phyloP scores from a whole-genome alignment of 306 rosid genomes.

The Casuarina glauca region DNA sequence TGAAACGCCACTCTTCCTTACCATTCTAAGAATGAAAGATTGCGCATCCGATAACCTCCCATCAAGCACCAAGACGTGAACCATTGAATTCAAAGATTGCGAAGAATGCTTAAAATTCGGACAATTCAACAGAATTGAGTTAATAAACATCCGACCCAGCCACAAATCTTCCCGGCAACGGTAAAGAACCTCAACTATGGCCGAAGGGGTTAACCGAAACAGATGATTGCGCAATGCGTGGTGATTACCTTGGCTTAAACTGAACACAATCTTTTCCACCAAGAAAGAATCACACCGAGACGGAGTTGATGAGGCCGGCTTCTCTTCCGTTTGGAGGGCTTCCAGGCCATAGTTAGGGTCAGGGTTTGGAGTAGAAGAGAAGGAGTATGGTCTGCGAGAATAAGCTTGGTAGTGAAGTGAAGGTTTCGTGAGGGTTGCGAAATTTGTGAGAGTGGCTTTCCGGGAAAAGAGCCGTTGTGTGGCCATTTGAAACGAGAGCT shows the following conservation, averaged over 20 bases:
- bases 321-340: slow-evolving; percentile 14
- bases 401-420: neutral
- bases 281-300: slow-evolving; percentile 40
- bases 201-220: slow-evolving; percentile 40
- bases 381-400: slow-evolving; percentile 7
- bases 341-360: slow-evolving; percentile 6
- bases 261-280: slow-evolving; percentile 56
- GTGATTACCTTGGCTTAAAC: slow-evolving; percentile 51
- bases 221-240: slow-evolving; percentile 37
- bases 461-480: slow-evolving; percentile 6
- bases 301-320: slow-evolving; percentile 33
- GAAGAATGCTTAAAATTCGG: slow-evolving; percentile 59
- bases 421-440: slow-evolving; percentile 1
- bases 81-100: slow-evolving; percentile 53
- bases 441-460: slow-evolving; percentile 16
- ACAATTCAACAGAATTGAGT: slow-evolving; percentile 27
- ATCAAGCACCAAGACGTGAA: slow-evolving; percentile 53
- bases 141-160: slow-evolving; percentile 40
- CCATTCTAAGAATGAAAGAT: slow-evolving; percentile 62
- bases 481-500: slow-evolving; percentile 26
- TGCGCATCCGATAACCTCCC: slow-evolving; percentile 75
- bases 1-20: slow-evolving; percentile 67
- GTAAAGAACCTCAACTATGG: slow-evolving; percentile 50
- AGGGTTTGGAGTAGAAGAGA: slow-evolving; percentile 18
- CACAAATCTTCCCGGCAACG: slow-evolving; percentile 44